phyloP scores from a whole-genome alignment of 2,329 filamentous ascomycete species.

The Botryotinia narcissicola region DNA sequence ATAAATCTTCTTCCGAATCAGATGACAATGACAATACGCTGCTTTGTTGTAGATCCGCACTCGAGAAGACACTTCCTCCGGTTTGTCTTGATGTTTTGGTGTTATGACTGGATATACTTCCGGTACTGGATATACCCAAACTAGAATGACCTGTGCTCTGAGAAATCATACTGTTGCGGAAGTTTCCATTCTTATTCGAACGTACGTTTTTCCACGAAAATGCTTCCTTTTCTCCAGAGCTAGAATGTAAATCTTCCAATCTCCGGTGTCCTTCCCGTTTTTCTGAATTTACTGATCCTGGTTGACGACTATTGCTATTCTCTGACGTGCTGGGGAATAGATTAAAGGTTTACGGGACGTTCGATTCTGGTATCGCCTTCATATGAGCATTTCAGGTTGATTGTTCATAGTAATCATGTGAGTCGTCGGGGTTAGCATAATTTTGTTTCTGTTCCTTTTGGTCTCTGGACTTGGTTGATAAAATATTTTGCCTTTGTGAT shows the following conservation, averaged over 20 bases:
- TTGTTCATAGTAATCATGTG: slow-evolving; percentile 36
- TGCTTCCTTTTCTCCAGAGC: slow-evolving; percentile 14
- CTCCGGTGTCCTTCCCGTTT: slow-evolving; percentile 9
- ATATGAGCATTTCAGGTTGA: slow-evolving; percentile 28
- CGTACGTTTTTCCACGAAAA: slow-evolving; percentile 37
- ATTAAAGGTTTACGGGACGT: slow-evolving; percentile 23
- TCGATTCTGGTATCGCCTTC: slow-evolving; percentile 33
- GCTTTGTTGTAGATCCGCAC: slow-evolving; percentile 35
- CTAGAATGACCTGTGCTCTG: slow-evolving; percentile 12
- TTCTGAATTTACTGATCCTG: background rate
- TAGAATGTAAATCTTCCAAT: slow-evolving; percentile 11
- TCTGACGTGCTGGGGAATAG: background rate
- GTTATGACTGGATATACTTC: slow-evolving; percentile 37
- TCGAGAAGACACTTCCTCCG: slow-evolving; percentile 33
- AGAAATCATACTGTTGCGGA: slow-evolving; percentile 14
- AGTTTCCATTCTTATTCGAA: slow-evolving; percentile 17
- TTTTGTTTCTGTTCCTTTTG: background rate
- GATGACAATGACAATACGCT: slow-evolving; percentile 39
- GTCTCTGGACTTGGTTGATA: slow-evolving; percentile 29
- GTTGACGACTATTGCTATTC: background rate
- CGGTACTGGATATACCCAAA: slow-evolving; percentile 32
- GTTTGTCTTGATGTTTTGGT: slow-evolving; percentile 36
- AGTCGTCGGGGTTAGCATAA: background rate
- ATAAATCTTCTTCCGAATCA: slow-evolving; percentile 34
- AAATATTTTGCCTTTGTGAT: slow-evolving; percentile 31